Conservation (phyloP, 1,139 yeast species). For the Debaryomyces psychrophilus region DNA sequence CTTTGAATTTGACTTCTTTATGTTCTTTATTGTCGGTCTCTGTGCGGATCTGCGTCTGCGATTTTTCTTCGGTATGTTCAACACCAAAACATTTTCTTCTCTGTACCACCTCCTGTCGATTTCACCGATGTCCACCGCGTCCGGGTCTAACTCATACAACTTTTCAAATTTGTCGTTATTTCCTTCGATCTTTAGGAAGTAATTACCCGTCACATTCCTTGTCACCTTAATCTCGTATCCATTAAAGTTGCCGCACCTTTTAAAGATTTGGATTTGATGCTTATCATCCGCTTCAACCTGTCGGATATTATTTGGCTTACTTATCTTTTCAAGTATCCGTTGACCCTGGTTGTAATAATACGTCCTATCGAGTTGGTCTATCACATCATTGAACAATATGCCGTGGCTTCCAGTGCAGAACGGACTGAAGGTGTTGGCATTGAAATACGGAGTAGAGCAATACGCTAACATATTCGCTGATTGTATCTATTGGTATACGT, state of each 20-base stretch:
- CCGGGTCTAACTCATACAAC: conserved; percentile 35
- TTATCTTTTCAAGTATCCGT: not conserved
- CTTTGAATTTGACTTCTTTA: conserved; percentile 11
- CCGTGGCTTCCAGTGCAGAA: not conserved
- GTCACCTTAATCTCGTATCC: conserved; percentile 44
- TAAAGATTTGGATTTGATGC: conserved; percentile 44
- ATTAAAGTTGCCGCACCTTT: conserved; percentile 38
- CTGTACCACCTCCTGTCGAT: conserved; percentile 43
- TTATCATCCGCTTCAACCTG: conserved; percentile 41
- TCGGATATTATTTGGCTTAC: conserved; percentile 21
- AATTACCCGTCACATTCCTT: conserved; percentile 25
- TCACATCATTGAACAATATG: not conserved
- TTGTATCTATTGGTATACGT: not conserved
- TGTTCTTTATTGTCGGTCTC: not conserved
- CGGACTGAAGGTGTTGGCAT: not conserved
- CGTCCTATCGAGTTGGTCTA: not conserved
- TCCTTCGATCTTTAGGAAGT: conserved; percentile 35
- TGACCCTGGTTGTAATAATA: not conserved
- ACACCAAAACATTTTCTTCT: conserved; percentile 39
- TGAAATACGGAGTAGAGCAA: not conserved
- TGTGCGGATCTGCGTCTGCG: conserved; percentile 3
- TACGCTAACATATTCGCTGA: not conserved
- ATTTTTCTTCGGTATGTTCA: conserved; percentile 42
- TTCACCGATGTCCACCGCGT: conserved; percentile 35
- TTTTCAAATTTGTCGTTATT: conserved; percentile 37